Evolutionary conservation across 2,329 filamentous ascomycete genomes (phyloP), one percentile per base, ranked within the genome.

Genomic region (Teratosphaeriaceae sp.): DNA sequence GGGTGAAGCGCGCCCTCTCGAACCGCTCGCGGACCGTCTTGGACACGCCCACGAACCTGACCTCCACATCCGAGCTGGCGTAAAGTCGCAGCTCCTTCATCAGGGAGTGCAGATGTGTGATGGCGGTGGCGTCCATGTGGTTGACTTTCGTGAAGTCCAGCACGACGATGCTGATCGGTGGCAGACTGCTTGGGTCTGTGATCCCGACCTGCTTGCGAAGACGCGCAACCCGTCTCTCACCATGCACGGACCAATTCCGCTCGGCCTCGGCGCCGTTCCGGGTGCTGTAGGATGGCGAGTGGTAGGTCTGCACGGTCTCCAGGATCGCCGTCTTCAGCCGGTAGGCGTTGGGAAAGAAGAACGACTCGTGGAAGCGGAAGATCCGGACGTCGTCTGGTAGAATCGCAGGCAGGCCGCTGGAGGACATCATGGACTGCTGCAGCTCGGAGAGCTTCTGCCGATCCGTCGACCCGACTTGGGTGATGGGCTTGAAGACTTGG

Each of bases 341-440:
- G 43, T 76, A 75, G 2, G 78, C 76, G 53, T 82, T 82, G 47
- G 72, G 74, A 64, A 81, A 82, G 60, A 81, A 74, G 26, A 82
- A 63, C 1, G 74, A 71, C 44, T 79, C 74, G 26, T 68, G 71
- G 59, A 80, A 78, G 3, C 67, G 66, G 55, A 82, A 76, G 26
- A 82, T 63, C 22, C 74, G 75, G 1, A 71, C 69, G 50, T 80
- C 76, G 2, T 67, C 60, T 0, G 66, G 64, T 3, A 69, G 33
- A 18, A 24, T 41, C n/a, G 43, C 35, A 3, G 48, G 46, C 27
- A 48, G 40, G 21, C 40, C 38, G 15, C 31, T 35, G 3, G 42
- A 22, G 6, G 34, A 34, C 18, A 49, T 46, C 5, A 52, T 22
- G 36, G 42, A 34, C 27, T 38, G 44, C 42, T 50, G 42, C 11